Evolutionary conservation across 163 green algal genomes (phyloP), one percentile per base, ranked within the genome.

Genomic region (Volvox carteri): DNA sequence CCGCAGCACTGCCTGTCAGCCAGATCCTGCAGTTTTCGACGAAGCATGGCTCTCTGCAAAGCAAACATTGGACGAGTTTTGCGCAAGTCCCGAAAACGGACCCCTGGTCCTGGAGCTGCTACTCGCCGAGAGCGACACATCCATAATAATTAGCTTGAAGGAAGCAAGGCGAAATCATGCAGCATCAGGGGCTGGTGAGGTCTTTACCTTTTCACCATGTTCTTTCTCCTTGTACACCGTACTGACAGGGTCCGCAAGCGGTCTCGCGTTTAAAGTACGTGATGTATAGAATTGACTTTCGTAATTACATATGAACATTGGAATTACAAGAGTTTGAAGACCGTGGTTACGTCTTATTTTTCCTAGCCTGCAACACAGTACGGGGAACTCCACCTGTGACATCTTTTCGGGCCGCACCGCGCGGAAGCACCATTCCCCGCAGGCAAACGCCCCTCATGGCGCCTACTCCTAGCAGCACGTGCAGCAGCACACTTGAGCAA

Each of bases 81-180:
- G 25, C 56, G 39, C 35, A 39, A 74, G 54, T 42, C 56, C 56
- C 1, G 56, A 74, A 56, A 41, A 44, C 21, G 41, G 56, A 14
- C 39, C 19, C 2, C 23, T 58, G 35, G 23, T 52, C 33, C 78
- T 85, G 56, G 78, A 74, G 39, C 35, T 85, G 56, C 78, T 85
- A 37, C 35, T 85, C 1, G 39, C 28, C 6, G 56, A 85, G n/a
- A 44, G 37, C 39, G 58, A 74, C 56, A 85, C 78, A 5, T 74
- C 56, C 56, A 44, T 75, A 58, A 19, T 85, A 4, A 42, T 44
- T n/a, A 85, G 46, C 9, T 21, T 85, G 1, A 60, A 52, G 7
- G 56, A 85, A 23, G 54, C 78, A 25, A 44, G 28, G 37, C 16
- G 39, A n/a, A 85, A 85, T 39, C 78, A 85, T 25, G n/a, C 56